Conservation (phyloP, 331 rosid species). For the Saraca asoca region DNA sequence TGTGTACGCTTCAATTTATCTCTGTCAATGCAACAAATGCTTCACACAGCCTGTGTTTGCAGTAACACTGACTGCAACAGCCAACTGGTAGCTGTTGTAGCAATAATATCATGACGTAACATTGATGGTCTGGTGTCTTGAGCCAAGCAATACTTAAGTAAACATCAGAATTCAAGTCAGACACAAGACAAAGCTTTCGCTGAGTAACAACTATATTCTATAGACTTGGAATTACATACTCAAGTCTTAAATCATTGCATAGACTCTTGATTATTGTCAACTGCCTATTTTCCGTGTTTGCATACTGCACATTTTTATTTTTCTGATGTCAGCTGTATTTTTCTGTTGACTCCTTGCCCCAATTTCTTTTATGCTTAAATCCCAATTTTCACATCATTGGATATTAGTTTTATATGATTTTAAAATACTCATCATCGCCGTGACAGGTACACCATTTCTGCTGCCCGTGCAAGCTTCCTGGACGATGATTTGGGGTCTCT, state of each 20-base stretch:
- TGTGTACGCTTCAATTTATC: background rate
- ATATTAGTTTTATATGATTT: conserved; percentile 6
- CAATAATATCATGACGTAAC: background rate
- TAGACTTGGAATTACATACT: background rate
- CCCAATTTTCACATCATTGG: background rate
- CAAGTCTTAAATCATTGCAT: background rate
- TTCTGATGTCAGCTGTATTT: background rate
- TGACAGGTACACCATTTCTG: conserved; percentile 75
- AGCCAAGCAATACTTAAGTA: background rate
- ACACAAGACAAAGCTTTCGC: background rate
- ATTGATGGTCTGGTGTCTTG: background rate
- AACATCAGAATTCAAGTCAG: background rate
- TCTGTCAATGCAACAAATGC: background rate
- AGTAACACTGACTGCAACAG: background rate
- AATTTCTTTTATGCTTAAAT: conserved; percentile 10
- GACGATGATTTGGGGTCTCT: conserved; percentile 72
- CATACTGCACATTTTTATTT: background rate
- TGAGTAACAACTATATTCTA: background rate
- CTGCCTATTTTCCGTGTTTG: background rate
- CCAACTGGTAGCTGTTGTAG: background rate
- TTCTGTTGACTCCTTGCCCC: conserved; percentile 6
- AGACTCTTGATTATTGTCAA: background rate
- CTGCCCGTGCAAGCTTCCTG: conserved; percentile 83
- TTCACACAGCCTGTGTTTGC: background rate
- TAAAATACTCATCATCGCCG: conserved; percentile 6